Percentiles rank a stretch among this genome's conserved stretches.
Evolutionary conservation across 768 basidiomycete genomes (phyloP).

Genomic region (Trametes coccinea): DNA sequence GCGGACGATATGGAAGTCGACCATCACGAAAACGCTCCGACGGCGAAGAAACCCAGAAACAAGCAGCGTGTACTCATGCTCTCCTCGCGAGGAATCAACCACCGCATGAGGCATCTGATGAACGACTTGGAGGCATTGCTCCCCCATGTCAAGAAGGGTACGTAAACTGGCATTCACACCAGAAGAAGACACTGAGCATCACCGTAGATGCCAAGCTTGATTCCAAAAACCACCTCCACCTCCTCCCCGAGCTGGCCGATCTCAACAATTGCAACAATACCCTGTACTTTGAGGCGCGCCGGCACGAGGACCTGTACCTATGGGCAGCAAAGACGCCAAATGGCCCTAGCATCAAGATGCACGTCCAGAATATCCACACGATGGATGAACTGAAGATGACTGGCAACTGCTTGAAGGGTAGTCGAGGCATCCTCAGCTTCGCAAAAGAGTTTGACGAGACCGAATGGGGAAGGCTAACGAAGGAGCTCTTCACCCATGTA

Average conservation of each 20-base stretch:
- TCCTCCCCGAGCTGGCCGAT: conserved; percentile 95
- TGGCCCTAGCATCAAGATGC: conserved; percentile 95
- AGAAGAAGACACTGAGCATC: neutral
- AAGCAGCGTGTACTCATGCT: conserved; percentile 94
- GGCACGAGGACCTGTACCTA: conserved; percentile 93
- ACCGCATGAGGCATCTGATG: conserved; percentile 97
- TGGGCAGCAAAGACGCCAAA: conserved; percentile 98
- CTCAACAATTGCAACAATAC: conserved; percentile 98
- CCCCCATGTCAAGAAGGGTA: conserved; percentile 97
- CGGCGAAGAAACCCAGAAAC: conserved; percentile 68
- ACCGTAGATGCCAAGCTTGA: conserved; percentile 90
- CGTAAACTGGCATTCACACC: conserved; percentile 22
- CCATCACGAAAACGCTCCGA: conserved; percentile 35
- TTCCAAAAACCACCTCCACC: conserved; percentile 89
- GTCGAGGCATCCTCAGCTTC: conserved; percentile 89
- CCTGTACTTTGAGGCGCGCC: conserved; percentile 93
- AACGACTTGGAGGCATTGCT: conserved; percentile 86
- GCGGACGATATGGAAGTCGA: conserved; percentile 63
- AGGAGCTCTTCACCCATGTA: conserved; percentile 93
- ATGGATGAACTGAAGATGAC: conserved; percentile 99
- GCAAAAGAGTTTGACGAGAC: conserved; percentile 87
- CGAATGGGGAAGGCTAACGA: conserved; percentile 83
- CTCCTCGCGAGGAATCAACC: conserved; percentile 91
- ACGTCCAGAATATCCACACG: conserved; percentile 97
- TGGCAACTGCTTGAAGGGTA: conserved; percentile 96